These are phyloP conservation scores for Fomitopsis pinicola DNA, from an alignment of 1,284 basidiomycete species.

Conservation along the genomic window DNA sequence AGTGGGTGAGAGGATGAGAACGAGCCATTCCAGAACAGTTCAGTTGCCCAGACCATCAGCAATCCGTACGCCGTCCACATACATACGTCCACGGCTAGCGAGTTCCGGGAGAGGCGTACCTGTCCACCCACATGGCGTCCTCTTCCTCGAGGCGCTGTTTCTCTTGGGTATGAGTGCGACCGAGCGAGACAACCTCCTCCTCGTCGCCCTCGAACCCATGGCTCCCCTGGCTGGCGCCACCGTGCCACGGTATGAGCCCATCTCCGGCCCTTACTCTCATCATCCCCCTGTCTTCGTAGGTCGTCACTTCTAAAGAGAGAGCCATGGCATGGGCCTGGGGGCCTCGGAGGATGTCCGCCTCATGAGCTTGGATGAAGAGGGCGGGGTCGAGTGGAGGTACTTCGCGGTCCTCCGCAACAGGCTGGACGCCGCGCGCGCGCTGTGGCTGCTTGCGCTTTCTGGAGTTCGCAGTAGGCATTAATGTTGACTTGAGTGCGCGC, in stretches of 20 bases:
- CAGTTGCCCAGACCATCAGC: background rate
- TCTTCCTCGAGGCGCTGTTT: constrained; percentile 3
- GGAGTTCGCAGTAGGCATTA: background rate
- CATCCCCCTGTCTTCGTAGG: constrained; percentile 9
- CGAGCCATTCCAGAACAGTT: background rate
- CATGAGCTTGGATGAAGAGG: constrained; percentile 60
- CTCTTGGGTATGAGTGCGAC: background rate
- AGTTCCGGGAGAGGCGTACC: constrained; percentile 41
- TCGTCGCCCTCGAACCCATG: constrained; percentile 1
- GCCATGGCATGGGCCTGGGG: constrained; percentile 39
- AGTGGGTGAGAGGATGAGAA: constrained; percentile 9
- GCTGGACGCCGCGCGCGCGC: no score
- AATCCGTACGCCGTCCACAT: background rate
- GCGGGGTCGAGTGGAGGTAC: constrained; percentile 13
- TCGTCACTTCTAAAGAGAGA: constrained; percentile 41
- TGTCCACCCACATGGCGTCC: constrained; percentile 49
- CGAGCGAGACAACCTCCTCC: constrained; percentile 13
- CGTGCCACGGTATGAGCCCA: constrained; percentile 44
- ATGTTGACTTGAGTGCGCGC: no score
- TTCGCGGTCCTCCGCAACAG: background rate
- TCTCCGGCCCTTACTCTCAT: constrained; percentile 27
- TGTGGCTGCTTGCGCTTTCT: background rate
- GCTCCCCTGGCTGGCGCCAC: background rate
- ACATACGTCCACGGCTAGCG: constrained; percentile 7
- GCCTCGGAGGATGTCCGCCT: constrained; percentile 58